A percentile compares a stretch with the other conserved stretches of the same genome.
phyloP scores from a whole-genome alignment of 225 moss, liverwort and hornwort species.

The Ulota crispa region DNA sequence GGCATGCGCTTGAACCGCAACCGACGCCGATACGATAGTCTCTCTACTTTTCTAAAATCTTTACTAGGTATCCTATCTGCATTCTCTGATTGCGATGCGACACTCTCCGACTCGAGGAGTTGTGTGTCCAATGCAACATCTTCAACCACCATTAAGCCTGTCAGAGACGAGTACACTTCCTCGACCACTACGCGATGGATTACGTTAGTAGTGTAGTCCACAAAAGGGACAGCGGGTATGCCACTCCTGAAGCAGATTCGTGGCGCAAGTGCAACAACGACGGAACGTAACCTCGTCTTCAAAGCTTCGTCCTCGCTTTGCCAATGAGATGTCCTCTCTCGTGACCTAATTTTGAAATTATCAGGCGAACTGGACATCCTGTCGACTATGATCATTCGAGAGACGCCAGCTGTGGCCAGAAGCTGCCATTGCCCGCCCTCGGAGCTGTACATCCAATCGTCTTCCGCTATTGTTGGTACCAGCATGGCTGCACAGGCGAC shows the following conservation, averaged over 20 bases:
- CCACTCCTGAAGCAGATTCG: conserved; percentile 55
- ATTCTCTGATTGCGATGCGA: conserved; percentile 7
- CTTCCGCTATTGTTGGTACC: conserved; percentile 58
- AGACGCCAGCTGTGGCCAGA: conserved; percentile 63
- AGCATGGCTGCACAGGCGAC: conserved; percentile 78
- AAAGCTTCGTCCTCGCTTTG: conserved; percentile 52
- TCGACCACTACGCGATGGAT: conserved; percentile 70
- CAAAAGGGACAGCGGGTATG: conserved; percentile 64
- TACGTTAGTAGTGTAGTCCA: conserved; percentile 65
- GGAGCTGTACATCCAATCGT: conserved; percentile 73
- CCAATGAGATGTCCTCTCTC: neutral
- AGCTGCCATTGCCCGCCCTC: conserved; percentile 99
- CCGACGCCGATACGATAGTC: conserved; percentile 62
- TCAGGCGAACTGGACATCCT: neutral
- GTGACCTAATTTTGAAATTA: neutral
- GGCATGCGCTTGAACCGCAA: conserved; percentile 90
- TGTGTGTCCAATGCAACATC: conserved; percentile 65
- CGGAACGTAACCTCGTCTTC: conserved; percentile 43
- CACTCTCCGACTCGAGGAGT: neutral
- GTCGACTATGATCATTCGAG: conserved; percentile 63
- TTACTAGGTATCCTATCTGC: neutral
- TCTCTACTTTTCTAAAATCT: neutral
- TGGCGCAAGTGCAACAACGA: conserved; percentile 73
- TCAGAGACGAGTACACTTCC: conserved; percentile 60
- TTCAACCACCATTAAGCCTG: conserved; percentile 80